Base-by-base conservation (phyloP, 345 rosid species). In the Microcos paniculata region DNA sequence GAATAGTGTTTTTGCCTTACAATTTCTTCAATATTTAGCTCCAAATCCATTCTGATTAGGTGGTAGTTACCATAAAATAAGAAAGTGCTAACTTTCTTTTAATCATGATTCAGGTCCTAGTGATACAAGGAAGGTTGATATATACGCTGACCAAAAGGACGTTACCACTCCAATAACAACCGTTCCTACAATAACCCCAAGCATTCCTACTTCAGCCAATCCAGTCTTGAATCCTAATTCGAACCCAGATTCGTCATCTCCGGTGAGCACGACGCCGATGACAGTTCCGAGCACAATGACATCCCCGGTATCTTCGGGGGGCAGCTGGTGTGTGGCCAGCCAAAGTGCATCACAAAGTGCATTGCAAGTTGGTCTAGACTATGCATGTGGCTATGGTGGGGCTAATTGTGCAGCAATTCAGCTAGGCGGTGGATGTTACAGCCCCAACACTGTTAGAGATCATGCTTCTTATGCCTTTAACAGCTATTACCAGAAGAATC, bases 391-490 rank as follows among this genome's bases (percentile, higher is more conserved):
- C 2, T 77, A 82, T 24, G 97, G 97, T 0, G 90, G 94, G 8
- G 92, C 93, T 0, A 97, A 95, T 76, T 95, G 99, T 62, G 79
- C 88, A 0, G 87, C 81, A 43, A 87, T 95, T 72, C 98, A 87
- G 74, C 75, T 84, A 0, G 87, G 87, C 31, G 97, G 97, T 56
- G 73, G 77, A 7, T 95, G 99, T 56, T 88, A 81, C 82, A 84
- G 82, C 56, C 98, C 97, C 9, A 81, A 82, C 76, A 86, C 85
- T 4, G 65, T 93, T 26, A 87, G 66, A 14, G 84, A 84, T 62
- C 97, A 92, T 80, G 99, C 98, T 9, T 92, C 99, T 8, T 91
- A 79, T 58, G 98, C 97, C 4, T 94, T 94, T 80, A 94, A 94
- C 55, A 69, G 80, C 67, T 94, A 90, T 61, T 94, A 91, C 71